Evolutionary conservation across 73 alveolate genomes (phyloP).

Genomic region (Paramecium octaurelia): DNA sequence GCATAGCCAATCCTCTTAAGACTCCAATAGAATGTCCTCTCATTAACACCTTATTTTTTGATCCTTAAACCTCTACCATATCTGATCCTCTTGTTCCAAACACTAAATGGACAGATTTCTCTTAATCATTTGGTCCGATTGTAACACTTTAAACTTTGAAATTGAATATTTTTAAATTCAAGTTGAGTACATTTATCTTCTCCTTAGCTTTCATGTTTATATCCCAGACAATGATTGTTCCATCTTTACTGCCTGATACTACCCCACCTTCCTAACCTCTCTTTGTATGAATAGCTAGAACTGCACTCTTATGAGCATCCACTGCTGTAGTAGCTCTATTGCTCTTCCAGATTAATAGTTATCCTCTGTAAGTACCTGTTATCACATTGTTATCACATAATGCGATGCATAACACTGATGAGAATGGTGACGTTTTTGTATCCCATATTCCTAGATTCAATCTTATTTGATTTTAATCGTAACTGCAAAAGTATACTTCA

Average conservation of each 20-base stretch:
- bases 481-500: constrained; percentile 82
- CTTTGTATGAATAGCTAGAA: constrained; percentile 31
- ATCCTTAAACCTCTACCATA: constrained; percentile 76
- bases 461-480: constrained; percentile 71
- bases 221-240: constrained; percentile 79
- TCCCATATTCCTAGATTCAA: constrained; percentile 90
- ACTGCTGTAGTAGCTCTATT: constrained; percentile 65
- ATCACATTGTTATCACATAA: constrained; percentile 77
- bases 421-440: constrained; percentile 72
- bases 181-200: constrained; percentile 3
- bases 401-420: constrained; percentile 85
- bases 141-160: constrained; percentile 61
- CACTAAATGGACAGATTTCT: constrained; percentile 68
- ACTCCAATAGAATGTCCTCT: constrained; percentile 95
- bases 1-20: constrained; percentile 95
- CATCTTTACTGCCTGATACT: constrained; percentile 94
- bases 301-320: constrained; percentile 83
- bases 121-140: not conserved
- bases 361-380: constrained; percentile 90
- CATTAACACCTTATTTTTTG: constrained; percentile 70
- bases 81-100: constrained; percentile 98
- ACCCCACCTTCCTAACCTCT: constrained; percentile 80
- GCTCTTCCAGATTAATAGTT: constrained; percentile 80
- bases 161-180: not conserved
- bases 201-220: constrained; percentile 57